These are phyloP conservation scores for Alternaria arborescens DNA, from an alignment of 2,329 filamentous ascomycete species.

Conservation along the genomic window DNA sequence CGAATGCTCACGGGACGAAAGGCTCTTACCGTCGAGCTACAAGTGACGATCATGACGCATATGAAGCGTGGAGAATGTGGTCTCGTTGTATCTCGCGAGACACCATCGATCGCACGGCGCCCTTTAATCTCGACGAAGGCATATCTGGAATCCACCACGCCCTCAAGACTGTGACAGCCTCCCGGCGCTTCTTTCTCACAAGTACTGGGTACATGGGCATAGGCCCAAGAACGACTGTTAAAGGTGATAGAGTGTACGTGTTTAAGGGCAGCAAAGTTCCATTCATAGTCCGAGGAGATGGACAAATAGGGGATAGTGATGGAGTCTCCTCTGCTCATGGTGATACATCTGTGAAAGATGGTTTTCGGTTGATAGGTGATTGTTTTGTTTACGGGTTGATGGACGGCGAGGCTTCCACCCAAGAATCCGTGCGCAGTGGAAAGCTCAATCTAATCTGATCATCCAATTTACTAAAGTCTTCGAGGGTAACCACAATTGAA, in stretches of 20 bases:
- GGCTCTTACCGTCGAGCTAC: conserved; percentile 21
- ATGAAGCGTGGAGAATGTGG: conserved; percentile 29
- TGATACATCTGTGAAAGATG: background rate
- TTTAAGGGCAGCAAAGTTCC: conserved; percentile 27
- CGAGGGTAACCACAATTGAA: background rate
- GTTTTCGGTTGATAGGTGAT: conserved; percentile 24
- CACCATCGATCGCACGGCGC: conserved; percentile 20
- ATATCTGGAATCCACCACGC: conserved; percentile 29
- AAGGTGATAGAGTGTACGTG: conserved; percentile 25
- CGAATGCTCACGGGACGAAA: background rate
- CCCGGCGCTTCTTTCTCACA: conserved; percentile 32
- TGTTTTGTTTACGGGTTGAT: conserved; percentile 30
- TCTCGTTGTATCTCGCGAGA: conserved; percentile 33
- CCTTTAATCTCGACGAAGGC: conserved; percentile 24
- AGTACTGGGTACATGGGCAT: conserved; percentile 30
- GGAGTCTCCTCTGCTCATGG: background rate
- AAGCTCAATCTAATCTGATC: conserved; percentile 9
- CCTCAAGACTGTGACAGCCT: conserved; percentile 27
- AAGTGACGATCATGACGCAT: conserved; percentile 19
- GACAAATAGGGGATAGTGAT: background rate
- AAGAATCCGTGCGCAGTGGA: background rate
- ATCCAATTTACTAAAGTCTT: background rate
- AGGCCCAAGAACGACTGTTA: conserved; percentile 21
- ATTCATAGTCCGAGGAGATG: conserved; percentile 21
- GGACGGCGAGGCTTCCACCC: conserved; percentile 26